Percentiles rank a stretch among this genome's conserved stretches.
Conservation (phyloP, 768 basidiomycete genomes). For the Tricholoma terreum region DNA sequence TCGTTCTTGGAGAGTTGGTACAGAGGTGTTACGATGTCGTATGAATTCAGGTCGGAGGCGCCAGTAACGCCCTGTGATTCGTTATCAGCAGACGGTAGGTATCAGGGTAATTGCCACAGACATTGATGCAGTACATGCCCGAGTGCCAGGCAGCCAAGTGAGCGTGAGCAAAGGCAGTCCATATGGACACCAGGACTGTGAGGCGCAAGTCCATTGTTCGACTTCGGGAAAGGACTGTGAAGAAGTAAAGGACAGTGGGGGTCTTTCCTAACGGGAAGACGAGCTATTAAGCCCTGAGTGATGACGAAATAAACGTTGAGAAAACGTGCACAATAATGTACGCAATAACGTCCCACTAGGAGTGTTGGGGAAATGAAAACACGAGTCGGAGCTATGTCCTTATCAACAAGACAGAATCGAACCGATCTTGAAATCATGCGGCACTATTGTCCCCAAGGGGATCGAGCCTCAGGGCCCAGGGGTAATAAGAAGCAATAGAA, state of each 20-base stretch:
- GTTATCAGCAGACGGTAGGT: background rate
- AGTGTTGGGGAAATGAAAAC: too few species aligned
- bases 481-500: too few species aligned
- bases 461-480: too few species aligned
- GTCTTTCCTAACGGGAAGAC: background rate
- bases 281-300: background rate
- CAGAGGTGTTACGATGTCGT: conserved; percentile 38
- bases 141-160: conserved; percentile 42
- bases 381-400: too few species aligned
- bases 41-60: conserved; percentile 34
- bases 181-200: conserved; percentile 6
- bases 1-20: conserved; percentile 37
- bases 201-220: conserved; percentile 2
- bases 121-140: conserved; percentile 47
- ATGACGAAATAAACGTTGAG: background rate
- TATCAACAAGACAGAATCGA: too few species aligned
- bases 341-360: too few species aligned
- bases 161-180: conserved; percentile 23
- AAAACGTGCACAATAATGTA: background rate
- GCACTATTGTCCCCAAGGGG: too few species aligned
- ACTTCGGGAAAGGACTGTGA: background rate
- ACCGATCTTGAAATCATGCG: too few species aligned
- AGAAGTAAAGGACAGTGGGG: conserved; percentile 13
- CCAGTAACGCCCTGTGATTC: conserved; percentile 27
- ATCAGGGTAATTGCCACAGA: conserved; percentile 17